Conservation (phyloP, 140 eudicot species). For the Stevia rebaudiana region DNA sequence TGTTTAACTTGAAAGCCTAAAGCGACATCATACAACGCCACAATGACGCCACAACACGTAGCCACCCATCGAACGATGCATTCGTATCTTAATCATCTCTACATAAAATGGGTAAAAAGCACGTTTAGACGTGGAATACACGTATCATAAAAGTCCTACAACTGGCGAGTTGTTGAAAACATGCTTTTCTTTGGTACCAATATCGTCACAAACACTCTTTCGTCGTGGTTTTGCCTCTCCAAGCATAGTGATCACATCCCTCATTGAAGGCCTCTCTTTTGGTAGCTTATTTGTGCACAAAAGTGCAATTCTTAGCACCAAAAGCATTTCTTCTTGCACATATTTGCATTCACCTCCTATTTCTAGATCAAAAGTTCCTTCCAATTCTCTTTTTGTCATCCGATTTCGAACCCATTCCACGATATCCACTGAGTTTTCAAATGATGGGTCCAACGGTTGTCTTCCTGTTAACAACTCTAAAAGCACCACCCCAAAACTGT, state of each 20-base stretch:
- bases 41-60: background rate
- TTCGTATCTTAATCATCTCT: background rate
- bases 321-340: constrained; percentile 72
- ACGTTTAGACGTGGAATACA: background rate
- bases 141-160: constrained; percentile 49
- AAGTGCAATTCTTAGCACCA: constrained; percentile 57
- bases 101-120: background rate
- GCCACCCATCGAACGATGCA: background rate
- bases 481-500: constrained; percentile 64
- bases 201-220: constrained; percentile 52
- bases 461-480: constrained; percentile 57
- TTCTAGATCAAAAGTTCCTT: constrained; percentile 42
- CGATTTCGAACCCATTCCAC: constrained; percentile 55
- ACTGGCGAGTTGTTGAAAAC: constrained; percentile 79
- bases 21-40: no score
- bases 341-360: constrained; percentile 49
- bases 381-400: constrained; percentile 32
- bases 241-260: constrained; percentile 71
- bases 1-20: background rate
- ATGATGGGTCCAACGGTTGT: constrained; percentile 50
- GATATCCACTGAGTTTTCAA: constrained; percentile 45
- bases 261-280: constrained; percentile 64
- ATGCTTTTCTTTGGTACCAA: constrained; percentile 51
- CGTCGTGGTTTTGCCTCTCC: constrained; percentile 74
- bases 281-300: constrained; percentile 63